These are phyloP conservation scores for Melanopsichium pennsylvanicum DNA, from an alignment of 1,284 basidiomycete species.

Conservation along the genomic window DNA sequence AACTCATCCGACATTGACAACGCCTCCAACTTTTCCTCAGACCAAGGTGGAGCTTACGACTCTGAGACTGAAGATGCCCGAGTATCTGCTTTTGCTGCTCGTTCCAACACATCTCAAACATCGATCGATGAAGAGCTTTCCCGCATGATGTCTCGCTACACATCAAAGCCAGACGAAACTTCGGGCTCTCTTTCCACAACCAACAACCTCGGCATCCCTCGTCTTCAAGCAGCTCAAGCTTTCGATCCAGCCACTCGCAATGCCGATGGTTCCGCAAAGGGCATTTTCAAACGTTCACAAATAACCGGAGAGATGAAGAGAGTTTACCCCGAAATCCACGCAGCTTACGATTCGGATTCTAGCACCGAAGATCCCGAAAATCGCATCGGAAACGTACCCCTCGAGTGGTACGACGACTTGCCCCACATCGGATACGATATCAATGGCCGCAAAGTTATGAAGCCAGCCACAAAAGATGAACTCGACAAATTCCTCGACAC, in stretches of 20 bases:
- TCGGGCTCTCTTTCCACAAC: constrained; percentile 44
- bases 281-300: constrained; percentile 72
- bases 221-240: constrained; percentile 67
- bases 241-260: constrained; percentile 73
- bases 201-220: constrained; percentile 62
- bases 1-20: constrained; percentile 39
- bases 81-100: constrained; percentile 40
- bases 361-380: constrained; percentile 95
- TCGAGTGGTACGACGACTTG: constrained; percentile 99
- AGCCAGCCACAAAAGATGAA: constrained; percentile 94
- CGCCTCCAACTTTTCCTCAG: constrained; percentile 26
- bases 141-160: constrained; percentile 61
- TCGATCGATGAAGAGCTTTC: constrained; percentile 54
- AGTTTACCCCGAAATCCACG: constrained; percentile 90
- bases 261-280: constrained; percentile 64
- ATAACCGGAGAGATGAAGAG: constrained; percentile 88
- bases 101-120: constrained; percentile 41
- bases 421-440: constrained; percentile 99
- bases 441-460: constrained; percentile 90
- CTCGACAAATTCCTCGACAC: constrained; percentile 95
- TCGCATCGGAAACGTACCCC: constrained; percentile 91
- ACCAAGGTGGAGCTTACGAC: constrained; percentile 44
- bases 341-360: constrained; percentile 94
- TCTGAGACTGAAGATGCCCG: constrained; percentile 53
- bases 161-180: constrained; percentile 66